Percentiles rank a stretch among this genome's conserved stretches.
Evolutionary conservation across 345 rosid genomes (phyloP).

Genomic region (Citrus inodora): DNA sequence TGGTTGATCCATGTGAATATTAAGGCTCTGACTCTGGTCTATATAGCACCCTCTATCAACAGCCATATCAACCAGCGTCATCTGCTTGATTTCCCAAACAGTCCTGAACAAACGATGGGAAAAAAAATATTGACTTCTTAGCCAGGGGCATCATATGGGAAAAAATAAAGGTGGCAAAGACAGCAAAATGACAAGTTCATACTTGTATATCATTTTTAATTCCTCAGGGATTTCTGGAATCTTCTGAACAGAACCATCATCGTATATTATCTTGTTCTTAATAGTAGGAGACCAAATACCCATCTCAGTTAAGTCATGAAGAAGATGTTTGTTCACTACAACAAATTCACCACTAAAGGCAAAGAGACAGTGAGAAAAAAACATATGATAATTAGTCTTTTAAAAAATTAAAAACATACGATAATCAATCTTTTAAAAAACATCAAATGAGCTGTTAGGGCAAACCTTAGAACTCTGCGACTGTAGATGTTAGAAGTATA

Average conservation of each 20-base stretch:
- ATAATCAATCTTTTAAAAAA: not conserved
- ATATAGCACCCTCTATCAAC: conserved; percentile 89
- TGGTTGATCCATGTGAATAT: conserved; percentile 89
- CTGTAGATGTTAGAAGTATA: conserved; percentile 89
- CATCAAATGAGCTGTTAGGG: not conserved
- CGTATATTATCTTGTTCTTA: conserved; percentile 76
- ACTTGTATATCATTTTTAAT: conserved; percentile 75
- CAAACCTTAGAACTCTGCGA: conserved; percentile 83
- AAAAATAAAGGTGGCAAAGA: no score
- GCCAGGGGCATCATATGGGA: not conserved
- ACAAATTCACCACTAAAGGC: conserved; percentile 84
- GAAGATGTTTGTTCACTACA: conserved; percentile 96
- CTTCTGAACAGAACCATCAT: conserved; percentile 75
- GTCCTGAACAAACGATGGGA: conserved; percentile 39
- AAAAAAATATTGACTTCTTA: not conserved
- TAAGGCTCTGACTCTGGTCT: conserved; percentile 95
- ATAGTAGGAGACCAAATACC: conserved; percentile 77
- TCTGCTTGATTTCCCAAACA: conserved; percentile 97
- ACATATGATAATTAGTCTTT: not conserved
- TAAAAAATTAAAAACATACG: not conserved
- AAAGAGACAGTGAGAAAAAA: not conserved
- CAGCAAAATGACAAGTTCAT: conserved; percentile 2
- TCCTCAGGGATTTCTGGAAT: conserved; percentile 70
- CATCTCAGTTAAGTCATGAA: conserved; percentile 87
- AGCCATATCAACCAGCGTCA: conserved; percentile 84